Base-by-base conservation (phyloP, 73 alveolate species). In the Paramecium primaurelia region DNA sequence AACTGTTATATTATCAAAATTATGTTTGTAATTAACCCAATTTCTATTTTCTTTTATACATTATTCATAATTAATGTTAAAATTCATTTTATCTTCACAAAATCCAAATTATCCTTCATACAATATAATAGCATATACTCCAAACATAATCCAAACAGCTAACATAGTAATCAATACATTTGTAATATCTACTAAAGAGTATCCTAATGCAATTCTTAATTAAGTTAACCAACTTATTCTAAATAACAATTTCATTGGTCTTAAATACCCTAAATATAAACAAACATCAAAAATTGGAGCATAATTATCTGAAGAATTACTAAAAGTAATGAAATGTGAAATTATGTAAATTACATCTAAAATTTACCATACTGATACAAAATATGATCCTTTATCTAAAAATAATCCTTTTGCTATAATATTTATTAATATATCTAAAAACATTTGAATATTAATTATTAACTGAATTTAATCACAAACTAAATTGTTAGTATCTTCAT, bases 61-160 rank as follows among this genome's bases (percentile, higher is more conserved):
- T 25, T 40, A 26, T 45, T 80, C 73, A 44, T 80, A 44, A 26
- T 49, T 49, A 8, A 80, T 47, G 4, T 80, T 20, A 25, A 80
- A 80, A 32, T 80, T 28, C 71, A 45, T 42, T 45, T 49, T 47
- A 26, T 80, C 73, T 6, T 80, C 91, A 45, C 91, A 80, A 49
- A 40, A 80, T n/a, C 91, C 91, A 80, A 80, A 80, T 80, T 80
- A 25, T 25, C 73, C 91, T 47, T 80, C 44, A 26, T 45, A 80
- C 49, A 80, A 49, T 20, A 49, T 80, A 22, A 80, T 80, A 1
- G 58, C 91, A 80, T 32, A 80, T 10, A 80, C 75, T 10, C 77
- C 91, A 80, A 80, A 80, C 75, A 80, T 80, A 18, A 44, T 45
- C 91, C 91, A 80, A 0, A 80, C 58, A n/a, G 58, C 34, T 11